Base-by-base conservation (phyloP, 768 basidiomycete genomes). In the Hortiboletus campestris region DNA sequence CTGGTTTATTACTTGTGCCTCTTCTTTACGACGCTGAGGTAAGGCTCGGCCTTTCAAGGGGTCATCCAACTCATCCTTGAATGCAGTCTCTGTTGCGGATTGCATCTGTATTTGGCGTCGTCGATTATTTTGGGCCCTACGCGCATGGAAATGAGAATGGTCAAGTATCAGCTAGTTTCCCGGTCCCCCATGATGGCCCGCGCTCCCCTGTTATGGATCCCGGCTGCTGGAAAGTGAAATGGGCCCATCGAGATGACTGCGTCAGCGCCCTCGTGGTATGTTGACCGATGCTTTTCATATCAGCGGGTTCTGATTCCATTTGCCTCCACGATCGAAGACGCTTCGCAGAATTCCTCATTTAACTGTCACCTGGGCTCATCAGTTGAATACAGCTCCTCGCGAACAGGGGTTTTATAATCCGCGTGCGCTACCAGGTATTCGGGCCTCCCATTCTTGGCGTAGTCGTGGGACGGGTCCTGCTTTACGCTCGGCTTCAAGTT, bases 341-440 rank as follows among this genome's bases (percentile, higher is more conserved):
- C 76, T 92, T 59, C 82, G 85, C 54, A 76, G 79, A 55, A 75
- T 91, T 17, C 84, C 89, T 41, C 85, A 89, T 67, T 68, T 92
- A 12, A 84, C 81, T 2, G 85, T 89, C 8, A 88, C 88, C 22
- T 91, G 90, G 89, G 87, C 89, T 17, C 89, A 91, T 67, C 85
- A 86, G 54, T 80, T 77, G 45, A 52, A 58, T 36, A 57, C 44
- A 22, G 7, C 53, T n/a, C 35, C 50, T 29, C 58, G 57, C 34
- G 64, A 68, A 29, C 58, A 58, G 0, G 67, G 58, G 32, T 20
- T 42, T 29, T 54, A 65, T 39, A 45, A 59, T 47, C 34, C 52
- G 2, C 65, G 64, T 28, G 44, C 46, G 28, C 57, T 56, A 6
- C 49, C 53, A 31, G 48, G 32, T 22, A 16, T 53, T 35, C 56